A percentile compares a stretch with the other conserved stretches of the same genome.
Conservation (phyloP, 345 rosid genomes). For the Populus pruinosa region DNA sequence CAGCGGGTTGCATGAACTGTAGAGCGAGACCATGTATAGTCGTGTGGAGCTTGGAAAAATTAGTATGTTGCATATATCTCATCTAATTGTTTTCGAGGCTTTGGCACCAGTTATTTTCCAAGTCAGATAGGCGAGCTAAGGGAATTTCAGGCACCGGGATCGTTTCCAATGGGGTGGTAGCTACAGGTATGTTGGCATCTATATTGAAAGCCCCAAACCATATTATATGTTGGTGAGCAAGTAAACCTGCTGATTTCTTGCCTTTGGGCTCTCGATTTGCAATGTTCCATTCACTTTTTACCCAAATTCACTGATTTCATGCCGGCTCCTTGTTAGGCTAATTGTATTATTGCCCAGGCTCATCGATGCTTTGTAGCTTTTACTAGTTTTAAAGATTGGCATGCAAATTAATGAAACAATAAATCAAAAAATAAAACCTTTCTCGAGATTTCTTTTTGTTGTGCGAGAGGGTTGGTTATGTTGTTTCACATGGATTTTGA, state of each 20-base stretch:
- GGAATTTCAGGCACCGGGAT: too few relatives aligned
- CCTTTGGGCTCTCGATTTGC: not conserved
- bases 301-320: too few relatives aligned
- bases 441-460: too few relatives aligned
- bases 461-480: too few relatives aligned
- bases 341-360: too few relatives aligned
- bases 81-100: not conserved
- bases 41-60: not conserved
- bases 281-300: not conserved
- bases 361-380: too few relatives aligned
- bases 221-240: not conserved
- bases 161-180: not conserved
- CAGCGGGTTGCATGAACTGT: not conserved
- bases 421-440: too few relatives aligned
- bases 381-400: too few relatives aligned
- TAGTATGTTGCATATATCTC: not conserved
- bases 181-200: not conserved
- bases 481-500: too few relatives aligned
- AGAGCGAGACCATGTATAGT: not conserved
- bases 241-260: too few relatives aligned
- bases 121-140: not conserved
- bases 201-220: not conserved
- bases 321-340: too few relatives aligned
- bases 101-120: not conserved
- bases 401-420: too few relatives aligned